These are phyloP conservation scores for Rutidosis leptorrhynchoides DNA, from an alignment of 129 eudicot genomes.

Conservation along the genomic window DNA sequence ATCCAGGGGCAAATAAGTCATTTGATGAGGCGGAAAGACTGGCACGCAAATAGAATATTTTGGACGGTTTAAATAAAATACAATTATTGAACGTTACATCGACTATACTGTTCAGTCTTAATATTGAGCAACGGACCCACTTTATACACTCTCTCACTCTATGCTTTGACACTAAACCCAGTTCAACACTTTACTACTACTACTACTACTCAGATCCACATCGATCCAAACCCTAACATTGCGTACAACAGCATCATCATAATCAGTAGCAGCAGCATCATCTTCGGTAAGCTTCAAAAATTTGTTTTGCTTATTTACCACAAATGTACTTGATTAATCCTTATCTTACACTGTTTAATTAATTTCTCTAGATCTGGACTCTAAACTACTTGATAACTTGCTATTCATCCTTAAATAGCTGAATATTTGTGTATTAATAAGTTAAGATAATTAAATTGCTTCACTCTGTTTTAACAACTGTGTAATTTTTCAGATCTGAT, in stretches of 20 bases:
- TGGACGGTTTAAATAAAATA: not conserved
- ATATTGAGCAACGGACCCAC: conserved; percentile 21
- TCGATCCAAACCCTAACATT: conserved; percentile 17
- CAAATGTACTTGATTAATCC: not conserved
- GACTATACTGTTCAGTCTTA: not conserved
- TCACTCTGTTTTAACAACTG: not conserved
- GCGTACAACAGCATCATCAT: not conserved
- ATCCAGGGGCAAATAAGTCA: not conserved
- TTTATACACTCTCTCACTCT: not conserved
- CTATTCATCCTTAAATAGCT: not conserved
- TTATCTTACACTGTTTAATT: too few relatives aligned
- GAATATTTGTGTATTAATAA: not conserved
- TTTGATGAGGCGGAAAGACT: not conserved
- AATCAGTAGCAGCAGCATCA: too few relatives aligned
- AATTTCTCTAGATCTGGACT: not conserved
- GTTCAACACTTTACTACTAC: conserved; percentile 4
- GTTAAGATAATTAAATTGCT: not conserved
- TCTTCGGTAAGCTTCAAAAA: conserved; percentile 12
- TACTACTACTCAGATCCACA: conserved; percentile 23
- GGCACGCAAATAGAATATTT: conserved; percentile 18
- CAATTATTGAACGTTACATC: conserved; percentile 18
- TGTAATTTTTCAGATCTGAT: not conserved
- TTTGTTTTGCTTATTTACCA: not conserved
- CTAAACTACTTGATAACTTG: not conserved
- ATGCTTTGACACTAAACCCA: not conserved